Base-by-base conservation (phyloP, 2,329 filamentous ascomycete genomes). In the Rutstroemia sp. region DNA sequence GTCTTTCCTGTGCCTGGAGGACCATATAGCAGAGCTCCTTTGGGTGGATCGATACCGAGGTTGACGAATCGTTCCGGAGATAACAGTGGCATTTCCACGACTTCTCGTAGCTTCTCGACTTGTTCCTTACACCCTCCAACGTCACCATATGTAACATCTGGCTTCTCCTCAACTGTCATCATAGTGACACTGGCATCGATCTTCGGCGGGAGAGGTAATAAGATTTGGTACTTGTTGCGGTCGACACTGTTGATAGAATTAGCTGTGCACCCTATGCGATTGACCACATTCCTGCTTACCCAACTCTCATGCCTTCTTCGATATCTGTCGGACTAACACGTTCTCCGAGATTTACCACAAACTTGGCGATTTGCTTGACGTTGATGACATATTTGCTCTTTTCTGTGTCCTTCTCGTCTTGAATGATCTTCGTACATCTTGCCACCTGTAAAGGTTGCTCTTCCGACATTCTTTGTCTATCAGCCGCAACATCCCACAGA, bases 341-440 rank as follows among this genome's bases (percentile, higher is more conserved):
- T 71, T 99, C 94, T 66, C 94, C 94, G 52, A 99, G 83, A 74
- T 96, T 94, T 63, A 99, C 94, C 51, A 99, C 94, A 68, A 99
- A 99, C 76, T 99, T 99, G 69, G 94, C 94, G 68, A 99, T 99
- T 75, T 99, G 94, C 80, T 99, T 99, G 66, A 99, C 92, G 75
- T 99, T 99, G 81, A 99, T 99, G 68, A 99, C 92, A 78, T 99
- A 99, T 84, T 97, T 99, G 83, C 88, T 95, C 83, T 99, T 99
- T 61, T 95, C 89, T 59, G 89, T 80, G 71, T 97, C 92, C 75
- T 94, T 92, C 72, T 96, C 92, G 70, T 97, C 92, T 60, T 91
- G 86, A 66, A 99, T 99, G 73, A 99, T 99, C 81, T 99, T 99
- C 58, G 94, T 99, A 80, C 94, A 99, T 69, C 94, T 83, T 63